These are phyloP conservation scores for Hericium rajendrae DNA, from an alignment of 768 basidiomycete genomes.

Conservation along the genomic window DNA sequence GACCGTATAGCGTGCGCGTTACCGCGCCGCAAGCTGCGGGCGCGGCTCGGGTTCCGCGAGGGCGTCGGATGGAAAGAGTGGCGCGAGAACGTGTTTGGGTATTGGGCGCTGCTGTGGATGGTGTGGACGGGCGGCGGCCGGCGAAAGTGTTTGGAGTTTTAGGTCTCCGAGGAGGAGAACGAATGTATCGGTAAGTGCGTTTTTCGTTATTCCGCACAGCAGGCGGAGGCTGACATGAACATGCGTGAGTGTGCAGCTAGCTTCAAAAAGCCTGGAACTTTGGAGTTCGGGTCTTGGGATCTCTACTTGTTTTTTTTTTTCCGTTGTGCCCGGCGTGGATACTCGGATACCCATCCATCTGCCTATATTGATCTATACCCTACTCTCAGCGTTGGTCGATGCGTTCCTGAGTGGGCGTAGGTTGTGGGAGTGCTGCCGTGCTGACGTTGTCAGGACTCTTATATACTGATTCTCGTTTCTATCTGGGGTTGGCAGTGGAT, in stretches of 20 bases:
- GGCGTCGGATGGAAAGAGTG: background rate
- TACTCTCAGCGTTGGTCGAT: background rate
- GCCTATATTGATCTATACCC: too few species aligned
- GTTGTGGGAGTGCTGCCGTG: background rate
- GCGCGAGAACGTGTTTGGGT: background rate
- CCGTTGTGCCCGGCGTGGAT: too few species aligned
- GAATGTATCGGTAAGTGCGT: too few species aligned
- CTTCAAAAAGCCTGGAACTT: too few species aligned
- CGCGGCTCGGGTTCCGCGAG: background rate
- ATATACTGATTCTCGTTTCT: background rate
- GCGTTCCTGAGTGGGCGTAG: background rate
- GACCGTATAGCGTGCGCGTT: background rate
- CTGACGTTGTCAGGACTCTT: background rate
- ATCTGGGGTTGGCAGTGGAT: too few species aligned
- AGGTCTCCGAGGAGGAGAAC: background rate
- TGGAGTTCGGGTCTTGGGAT: too few species aligned
- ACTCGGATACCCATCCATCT: too few species aligned
- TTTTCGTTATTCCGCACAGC: too few species aligned
- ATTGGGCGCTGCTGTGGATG: background rate
- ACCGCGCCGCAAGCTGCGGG: background rate
- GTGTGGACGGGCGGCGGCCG: background rate
- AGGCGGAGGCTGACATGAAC: too few species aligned
- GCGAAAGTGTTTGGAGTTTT: background rate
- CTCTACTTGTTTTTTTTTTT: too few species aligned
- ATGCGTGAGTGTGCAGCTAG: too few species aligned